Conservation (phyloP, 352 stramenopile genomes). For the Globisporangium orthogonon region DNA sequence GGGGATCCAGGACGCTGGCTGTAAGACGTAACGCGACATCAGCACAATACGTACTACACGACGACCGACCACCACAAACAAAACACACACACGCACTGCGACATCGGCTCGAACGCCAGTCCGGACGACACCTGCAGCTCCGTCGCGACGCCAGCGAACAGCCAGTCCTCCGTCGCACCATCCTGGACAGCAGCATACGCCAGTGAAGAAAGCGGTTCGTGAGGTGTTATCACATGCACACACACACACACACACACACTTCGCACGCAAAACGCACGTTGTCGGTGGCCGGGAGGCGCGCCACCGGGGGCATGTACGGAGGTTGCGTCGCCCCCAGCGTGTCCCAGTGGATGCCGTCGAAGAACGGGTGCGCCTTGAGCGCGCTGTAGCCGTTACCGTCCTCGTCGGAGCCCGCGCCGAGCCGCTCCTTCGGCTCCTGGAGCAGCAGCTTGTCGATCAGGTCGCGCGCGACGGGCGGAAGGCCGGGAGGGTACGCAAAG, state of each 20-base stretch:
- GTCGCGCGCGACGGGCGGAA: conserved; percentile 58
- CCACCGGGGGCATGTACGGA: conserved; percentile 59
- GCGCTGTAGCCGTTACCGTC: conserved; percentile 68
- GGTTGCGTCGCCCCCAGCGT: conserved; percentile 33
- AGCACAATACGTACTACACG: neutral
- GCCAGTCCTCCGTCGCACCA: conserved; percentile 82
- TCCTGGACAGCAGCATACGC: conserved; percentile 29
- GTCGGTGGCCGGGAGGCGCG: conserved; percentile 54
- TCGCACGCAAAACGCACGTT: conserved; percentile 32
- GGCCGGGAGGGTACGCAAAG: conserved; percentile 58
- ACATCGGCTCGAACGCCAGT: conserved; percentile 56
- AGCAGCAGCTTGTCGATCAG: conserved; percentile 76
- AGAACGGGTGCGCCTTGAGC: conserved; percentile 78
- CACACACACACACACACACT: neutral
- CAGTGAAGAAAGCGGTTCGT: neutral
- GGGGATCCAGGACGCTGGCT: conserved; percentile 26
- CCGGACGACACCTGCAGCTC: conserved; percentile 85
- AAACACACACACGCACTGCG: conserved; percentile 31
- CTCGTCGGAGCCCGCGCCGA: conserved; percentile 67
- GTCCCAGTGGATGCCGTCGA: conserved; percentile 78
- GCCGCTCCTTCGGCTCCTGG: conserved; percentile 58
- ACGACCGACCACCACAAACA: no score
- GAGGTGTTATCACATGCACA: neutral
- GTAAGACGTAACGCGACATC: neutral
- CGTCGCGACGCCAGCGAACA: conserved; percentile 83